Conservation (phyloP, 208 protist genomes). For the Vickermania ingenoplastis region DNA sequence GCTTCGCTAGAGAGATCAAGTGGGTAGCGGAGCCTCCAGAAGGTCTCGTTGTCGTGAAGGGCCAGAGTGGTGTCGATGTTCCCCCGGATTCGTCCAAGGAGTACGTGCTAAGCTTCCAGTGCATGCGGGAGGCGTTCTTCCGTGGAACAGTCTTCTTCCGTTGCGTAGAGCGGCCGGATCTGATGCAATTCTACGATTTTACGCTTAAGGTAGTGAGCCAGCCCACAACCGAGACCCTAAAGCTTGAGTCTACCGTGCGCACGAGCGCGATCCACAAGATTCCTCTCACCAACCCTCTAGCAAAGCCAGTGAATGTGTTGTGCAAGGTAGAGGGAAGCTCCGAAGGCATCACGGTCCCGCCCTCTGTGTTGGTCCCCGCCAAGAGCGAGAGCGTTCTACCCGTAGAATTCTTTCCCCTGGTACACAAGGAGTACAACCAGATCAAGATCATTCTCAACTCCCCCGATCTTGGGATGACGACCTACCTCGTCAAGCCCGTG, state of each 20-base stretch:
- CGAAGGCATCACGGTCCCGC: conserved; percentile 46
- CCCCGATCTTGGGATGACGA: conserved; percentile 76
- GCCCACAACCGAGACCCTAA: conserved; percentile 24
- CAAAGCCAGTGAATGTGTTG: conserved; percentile 50
- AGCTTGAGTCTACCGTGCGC: conserved; percentile 79
- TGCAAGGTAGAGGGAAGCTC: conserved; percentile 40
- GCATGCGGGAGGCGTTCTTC: conserved; percentile 75
- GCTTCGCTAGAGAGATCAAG: conserved; percentile 77
- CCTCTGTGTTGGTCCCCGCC: conserved; percentile 37
- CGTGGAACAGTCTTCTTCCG: conserved; percentile 48
- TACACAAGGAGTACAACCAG: conserved; percentile 44
- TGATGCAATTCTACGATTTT: conserved; percentile 82
- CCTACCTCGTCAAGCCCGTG: conserved; percentile 68
- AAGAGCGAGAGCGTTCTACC: conserved; percentile 46
- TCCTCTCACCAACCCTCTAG: conserved; percentile 85
- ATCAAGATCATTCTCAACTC: conserved; percentile 56
- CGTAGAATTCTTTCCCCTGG: conserved; percentile 87
- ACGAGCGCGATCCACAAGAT: conserved; percentile 55
- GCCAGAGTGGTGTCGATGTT: conserved; percentile 80
- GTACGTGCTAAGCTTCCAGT: conserved; percentile 66
- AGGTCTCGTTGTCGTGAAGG: conserved; percentile 40
- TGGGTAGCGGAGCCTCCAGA: conserved; percentile 58
- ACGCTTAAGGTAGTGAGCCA: conserved; percentile 36
- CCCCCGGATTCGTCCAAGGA: conserved; percentile 48
- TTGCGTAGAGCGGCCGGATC: conserved; percentile 67